These are phyloP conservation scores for Candida tunisiensis DNA, from an alignment of 1,139 yeast genomes.

Conservation along the genomic window DNA sequence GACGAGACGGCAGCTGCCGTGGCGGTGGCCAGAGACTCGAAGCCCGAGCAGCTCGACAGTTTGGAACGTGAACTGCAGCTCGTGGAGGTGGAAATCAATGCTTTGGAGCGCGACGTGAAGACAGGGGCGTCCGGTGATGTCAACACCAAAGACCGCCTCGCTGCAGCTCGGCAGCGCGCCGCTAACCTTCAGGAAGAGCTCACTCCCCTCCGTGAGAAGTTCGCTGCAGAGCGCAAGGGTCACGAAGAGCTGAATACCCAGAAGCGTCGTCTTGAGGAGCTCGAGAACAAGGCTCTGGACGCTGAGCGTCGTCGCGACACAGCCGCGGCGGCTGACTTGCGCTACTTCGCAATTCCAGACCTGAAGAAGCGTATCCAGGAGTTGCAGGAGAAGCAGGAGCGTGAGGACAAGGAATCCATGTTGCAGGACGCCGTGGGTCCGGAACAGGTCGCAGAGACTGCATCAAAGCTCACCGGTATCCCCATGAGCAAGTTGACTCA, in stretches of 20 bases:
- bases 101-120: slow-evolving; percentile 74
- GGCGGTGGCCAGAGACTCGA: slow-evolving; percentile 87
- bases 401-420: slow-evolving; percentile 20
- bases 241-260: slow-evolving; percentile 65
- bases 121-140: slow-evolving; percentile 48
- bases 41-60: slow-evolving; percentile 86
- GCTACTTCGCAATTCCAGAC: slow-evolving; percentile 72
- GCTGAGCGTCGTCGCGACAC: slow-evolving; percentile 76
- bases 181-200: slow-evolving; percentile 78
- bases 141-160: slow-evolving; percentile 56
- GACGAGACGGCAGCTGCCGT: slow-evolving; percentile 96
- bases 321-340: slow-evolving; percentile 76
- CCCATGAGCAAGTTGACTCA: slow-evolving; percentile 85
- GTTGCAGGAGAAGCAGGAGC: slow-evolving; percentile 18
- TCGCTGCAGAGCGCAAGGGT: slow-evolving; percentile 66
- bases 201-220: slow-evolving; percentile 73
- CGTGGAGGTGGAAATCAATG: slow-evolving; percentile 84
- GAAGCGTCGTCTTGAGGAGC: slow-evolving; percentile 57
- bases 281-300: slow-evolving; percentile 73
- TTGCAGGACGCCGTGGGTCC: slow-evolving; percentile 88
- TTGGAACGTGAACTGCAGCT: slow-evolving; percentile 87
- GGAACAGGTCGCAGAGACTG: slow-evolving; percentile 84
- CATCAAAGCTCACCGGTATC: slow-evolving; percentile 89
- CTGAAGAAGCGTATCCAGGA: slow-evolving; percentile 47
- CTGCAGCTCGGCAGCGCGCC: slow-evolving; percentile 57